Base-by-base conservation (phyloP, 345 rosid species). In the Cardamine occulta region DNA sequence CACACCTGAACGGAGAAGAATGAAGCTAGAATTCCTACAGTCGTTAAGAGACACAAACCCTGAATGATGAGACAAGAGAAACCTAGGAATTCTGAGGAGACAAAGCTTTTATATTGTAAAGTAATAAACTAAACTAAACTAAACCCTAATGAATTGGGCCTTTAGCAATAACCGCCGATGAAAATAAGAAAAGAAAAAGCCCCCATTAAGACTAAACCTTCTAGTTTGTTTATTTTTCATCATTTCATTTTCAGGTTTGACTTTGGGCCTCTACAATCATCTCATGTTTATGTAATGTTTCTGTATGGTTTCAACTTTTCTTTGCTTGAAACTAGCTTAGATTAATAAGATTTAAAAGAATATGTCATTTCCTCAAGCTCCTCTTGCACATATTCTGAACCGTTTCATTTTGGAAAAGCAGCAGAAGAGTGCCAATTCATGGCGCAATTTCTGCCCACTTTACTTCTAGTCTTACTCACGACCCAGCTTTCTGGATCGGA, bases 401-500 rank as follows among this genome's bases (percentile, higher is more conserved):
- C 14, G 32, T 56, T 60, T 44, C 53, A 21, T 29, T 42, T 42
- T 49, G 60, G 58, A 45, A n/a, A 62, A 23, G 6, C 70, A 49
- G 65, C 47, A 57, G 56, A 42, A 66, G 63, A 57, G 68, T 23
- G 63, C 63, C 72, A 58, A 57, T 58, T 37, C 77, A 78, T 78
- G 81, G 68, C 77, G 63, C 76, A 56, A 13, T 71, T 44, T 77
- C 72, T 71, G 67, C 68, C 58, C 11, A 52, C 5, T 29, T n/a
- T 68, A 1, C 74, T 75, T 0, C 74, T 62, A 69, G 26, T 53
- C 40, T 45, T 70, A 61, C 73, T 78, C 24, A 26, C 77, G 81
- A 78, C n/a, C n/a, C n/a, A n/a, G n/a, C 74, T 8, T 66, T 72
- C 35, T 78, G 55, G 68, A 51, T 72, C 81, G 64, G 82, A 74